Conservation (phyloP, 1,284 basidiomycete genomes). For the Ganoderma boninense region DNA sequence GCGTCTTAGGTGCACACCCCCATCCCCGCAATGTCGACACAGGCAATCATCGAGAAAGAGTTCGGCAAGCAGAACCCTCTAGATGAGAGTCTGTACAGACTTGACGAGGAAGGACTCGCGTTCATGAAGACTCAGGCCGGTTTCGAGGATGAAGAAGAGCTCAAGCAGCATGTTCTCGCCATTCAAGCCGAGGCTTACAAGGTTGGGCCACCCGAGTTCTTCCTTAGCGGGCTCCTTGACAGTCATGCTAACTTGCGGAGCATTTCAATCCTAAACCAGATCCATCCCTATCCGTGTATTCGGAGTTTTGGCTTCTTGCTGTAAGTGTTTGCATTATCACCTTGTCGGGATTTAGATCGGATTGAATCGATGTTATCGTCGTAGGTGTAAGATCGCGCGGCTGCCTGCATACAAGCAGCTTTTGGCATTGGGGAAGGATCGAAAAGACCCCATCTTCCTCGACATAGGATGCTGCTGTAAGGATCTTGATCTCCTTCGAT, state of each 20-base stretch:
- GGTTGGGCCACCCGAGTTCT: constrained; percentile 36
- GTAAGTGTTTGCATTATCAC: constrained; percentile 36
- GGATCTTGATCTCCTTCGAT: constrained; percentile 26
- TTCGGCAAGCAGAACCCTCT: constrained; percentile 7
- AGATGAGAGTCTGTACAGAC: constrained; percentile 31
- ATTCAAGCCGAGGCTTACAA: constrained; percentile 56
- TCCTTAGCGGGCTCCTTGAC: background rate
- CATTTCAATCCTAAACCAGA: constrained; percentile 28
- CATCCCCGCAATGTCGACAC: background rate
- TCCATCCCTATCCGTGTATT: constrained; percentile 52
- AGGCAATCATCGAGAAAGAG: background rate
- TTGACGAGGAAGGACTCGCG: constrained; percentile 40
- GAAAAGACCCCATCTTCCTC: constrained; percentile 55
- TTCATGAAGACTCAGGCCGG: constrained; percentile 52
- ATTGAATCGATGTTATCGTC: background rate
- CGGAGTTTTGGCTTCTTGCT: constrained; percentile 50
- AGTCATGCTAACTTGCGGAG: constrained; percentile 36
- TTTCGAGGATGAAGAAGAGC: constrained; percentile 47
- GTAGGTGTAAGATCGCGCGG: constrained; percentile 47
- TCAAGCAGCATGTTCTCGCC: constrained; percentile 54
- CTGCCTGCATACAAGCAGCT: constrained; percentile 53
- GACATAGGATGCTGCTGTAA: constrained; percentile 59
- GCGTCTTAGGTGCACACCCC: background rate
- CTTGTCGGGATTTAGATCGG: background rate
- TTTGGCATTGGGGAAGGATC: constrained; percentile 48